Percentiles rank a stretch among this genome's conserved stretches.
Evolutionary conservation across 2,329 filamentous ascomycete species (phyloP).

Genomic region (Rhinocladiella similis): DNA sequence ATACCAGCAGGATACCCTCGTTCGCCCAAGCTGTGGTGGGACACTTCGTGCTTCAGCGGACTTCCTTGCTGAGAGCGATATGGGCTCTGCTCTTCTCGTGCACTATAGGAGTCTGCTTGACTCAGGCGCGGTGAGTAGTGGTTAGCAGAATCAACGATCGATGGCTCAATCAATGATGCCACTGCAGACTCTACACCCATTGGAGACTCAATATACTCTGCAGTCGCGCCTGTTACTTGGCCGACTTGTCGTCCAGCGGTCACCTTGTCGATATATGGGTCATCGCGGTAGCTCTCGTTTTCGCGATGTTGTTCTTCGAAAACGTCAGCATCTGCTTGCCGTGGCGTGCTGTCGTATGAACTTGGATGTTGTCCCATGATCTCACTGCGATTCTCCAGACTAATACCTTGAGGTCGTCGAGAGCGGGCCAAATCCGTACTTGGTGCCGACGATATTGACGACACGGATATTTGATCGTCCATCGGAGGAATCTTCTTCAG

Average conservation of each 20-base stretch:
- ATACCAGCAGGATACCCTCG: slow-evolving; percentile 42
- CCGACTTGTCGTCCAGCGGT: slow-evolving; percentile 70
- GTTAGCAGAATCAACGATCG: slow-evolving; percentile 60
- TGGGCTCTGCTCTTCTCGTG: slow-evolving; percentile 33
- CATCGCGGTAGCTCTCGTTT: slow-evolving; percentile 58
- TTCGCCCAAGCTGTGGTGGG: slow-evolving; percentile 36
- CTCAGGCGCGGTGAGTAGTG: slow-evolving; percentile 17
- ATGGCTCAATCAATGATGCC: slow-evolving; percentile 84
- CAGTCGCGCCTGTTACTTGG: slow-evolving; percentile 69
- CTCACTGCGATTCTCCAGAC: slow-evolving; percentile 51
- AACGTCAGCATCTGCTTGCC: slow-evolving; percentile 36
- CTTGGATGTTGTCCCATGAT: slow-evolving; percentile 46
- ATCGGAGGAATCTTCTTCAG: slow-evolving; percentile 46
- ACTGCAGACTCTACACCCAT: slow-evolving; percentile 83
- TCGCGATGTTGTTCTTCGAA: slow-evolving; percentile 56
- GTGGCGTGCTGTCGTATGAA: slow-evolving; percentile 14
- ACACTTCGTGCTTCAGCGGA: slow-evolving; percentile 46
- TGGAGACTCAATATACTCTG: slow-evolving; percentile 71
- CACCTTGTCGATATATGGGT: slow-evolving; percentile 57
- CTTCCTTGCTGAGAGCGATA: slow-evolving; percentile 36
- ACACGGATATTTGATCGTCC: slow-evolving; percentile 51
- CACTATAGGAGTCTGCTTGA: slow-evolving; percentile 23
- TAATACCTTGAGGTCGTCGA: slow-evolving; percentile 55
- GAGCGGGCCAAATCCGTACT: slow-evolving; percentile 54
- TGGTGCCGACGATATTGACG: slow-evolving; percentile 58